Evolutionary conservation across 805 yeast species (phyloP).

Genomic region (Candida chauliodis): DNA sequence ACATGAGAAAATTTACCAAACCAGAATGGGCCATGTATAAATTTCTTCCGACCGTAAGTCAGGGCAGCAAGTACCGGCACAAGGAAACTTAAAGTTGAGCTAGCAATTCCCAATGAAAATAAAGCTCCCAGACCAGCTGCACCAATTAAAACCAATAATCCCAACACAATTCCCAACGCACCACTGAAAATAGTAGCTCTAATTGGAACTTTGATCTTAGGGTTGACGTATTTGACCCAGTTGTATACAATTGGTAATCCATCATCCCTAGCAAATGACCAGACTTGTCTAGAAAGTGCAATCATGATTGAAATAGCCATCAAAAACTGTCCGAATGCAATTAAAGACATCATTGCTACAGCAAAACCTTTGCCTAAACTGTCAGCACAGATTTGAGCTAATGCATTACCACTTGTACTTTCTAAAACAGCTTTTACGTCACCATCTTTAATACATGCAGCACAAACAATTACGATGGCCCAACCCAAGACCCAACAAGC

Average conservation of each 20-base stretch:
- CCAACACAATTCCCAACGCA: conserved; percentile 44
- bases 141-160: conserved; percentile 53
- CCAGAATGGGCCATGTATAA: conserved; percentile 65
- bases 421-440: conserved; percentile 37
- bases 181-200: conserved; percentile 59
- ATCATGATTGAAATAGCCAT: conserved; percentile 64
- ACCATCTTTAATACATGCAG: conserved; percentile 49
- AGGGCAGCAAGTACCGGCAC: conserved; percentile 23
- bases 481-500: conserved; percentile 59
- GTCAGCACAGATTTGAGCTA: conserved; percentile 61
- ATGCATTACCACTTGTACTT: conserved; percentile 47
- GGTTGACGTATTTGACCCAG: conserved; percentile 54
- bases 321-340: conserved; percentile 57
- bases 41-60: conserved; percentile 40
- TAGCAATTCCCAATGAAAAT: conserved; percentile 58
- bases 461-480: conserved; percentile 45
- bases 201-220: conserved; percentile 58
- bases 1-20: conserved; percentile 50
- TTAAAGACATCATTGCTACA: conserved; percentile 55
- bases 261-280: conserved; percentile 76
- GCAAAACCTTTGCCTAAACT: conserved; percentile 65
- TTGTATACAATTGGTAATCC: conserved; percentile 60
- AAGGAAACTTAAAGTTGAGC: conserved; percentile 57
- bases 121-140: conserved; percentile 62
- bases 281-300: conserved; percentile 66